Conservation (phyloP, 2,329 filamentous ascomycete genomes). For the Fusarium annulatum region DNA sequence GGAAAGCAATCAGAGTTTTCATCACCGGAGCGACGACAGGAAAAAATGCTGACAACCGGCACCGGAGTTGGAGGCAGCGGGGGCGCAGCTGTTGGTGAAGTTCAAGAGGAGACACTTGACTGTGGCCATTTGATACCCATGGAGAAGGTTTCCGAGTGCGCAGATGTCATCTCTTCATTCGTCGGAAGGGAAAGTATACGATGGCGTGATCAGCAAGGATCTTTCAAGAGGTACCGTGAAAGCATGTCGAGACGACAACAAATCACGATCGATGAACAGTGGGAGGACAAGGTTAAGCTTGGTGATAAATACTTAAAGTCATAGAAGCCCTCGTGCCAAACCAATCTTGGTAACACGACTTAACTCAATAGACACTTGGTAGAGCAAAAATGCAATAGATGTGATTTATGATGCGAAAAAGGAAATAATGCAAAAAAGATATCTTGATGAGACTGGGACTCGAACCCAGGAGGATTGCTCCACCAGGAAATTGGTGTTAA, state of each 20-base stretch:
- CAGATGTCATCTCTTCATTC: not conserved
- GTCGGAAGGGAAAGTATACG: not conserved
- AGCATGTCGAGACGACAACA: not conserved
- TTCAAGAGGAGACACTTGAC: not conserved
- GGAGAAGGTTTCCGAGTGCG: constrained; percentile 2
- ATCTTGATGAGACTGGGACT: constrained; percentile 32
- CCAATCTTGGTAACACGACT: fast-evolving
- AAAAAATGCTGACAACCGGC: not conserved
- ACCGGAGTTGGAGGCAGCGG: not conserved
- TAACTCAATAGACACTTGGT: fast-evolving
- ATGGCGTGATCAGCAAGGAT: not conserved
- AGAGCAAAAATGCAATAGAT: constrained; percentile 57
- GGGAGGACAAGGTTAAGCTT: not conserved
- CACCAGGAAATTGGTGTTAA: constrained; percentile 32
- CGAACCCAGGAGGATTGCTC: constrained; percentile 38
- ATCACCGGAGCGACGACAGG: fast-evolving
- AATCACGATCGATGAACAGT: not conserved
- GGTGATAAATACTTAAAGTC: not conserved
- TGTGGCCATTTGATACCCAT: constrained; percentile 4
- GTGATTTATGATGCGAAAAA: fast-evolving
- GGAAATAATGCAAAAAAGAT: not conserved
- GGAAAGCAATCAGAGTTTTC: not conserved
- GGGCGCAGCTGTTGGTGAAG: not conserved
- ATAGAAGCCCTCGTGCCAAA: fast-evolving
- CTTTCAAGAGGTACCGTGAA: not conserved